Evolutionary conservation across 192 early-diverging fungal genomes (phyloP), one percentile per base, ranked within the genome.

Genomic region (Coemansia sp.): DNA sequence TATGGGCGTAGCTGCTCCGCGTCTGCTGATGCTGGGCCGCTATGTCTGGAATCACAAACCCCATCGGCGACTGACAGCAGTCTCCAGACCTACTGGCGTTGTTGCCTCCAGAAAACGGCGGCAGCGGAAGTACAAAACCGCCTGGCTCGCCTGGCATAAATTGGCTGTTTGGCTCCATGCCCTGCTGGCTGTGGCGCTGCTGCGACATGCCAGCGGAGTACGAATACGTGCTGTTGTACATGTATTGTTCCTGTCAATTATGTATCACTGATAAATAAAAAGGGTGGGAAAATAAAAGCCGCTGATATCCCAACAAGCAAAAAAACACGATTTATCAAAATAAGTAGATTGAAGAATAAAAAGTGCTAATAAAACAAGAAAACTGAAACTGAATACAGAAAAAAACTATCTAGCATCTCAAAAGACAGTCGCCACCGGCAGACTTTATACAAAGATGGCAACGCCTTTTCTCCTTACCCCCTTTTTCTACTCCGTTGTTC

Each of bases 61-160:
- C 72, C 28, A 73, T 55, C 28, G 78, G 78, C 4, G 65, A 34
- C 6, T 37, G 45, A 28, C 63, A 53, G 39, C 60, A 68, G 56
- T 59, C n/a, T 15, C 32, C 3, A 5, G 34, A 53, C 2, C 39
- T 41, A 41, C 33, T 53, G 51, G 17, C 64, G n/a, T n/a, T n/a
- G 37, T n/a, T 2, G 64, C 34, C 38, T 9, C 20, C 48, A n/a
- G 11, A 12, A 11, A 2, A 2, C 52, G 35, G 14, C 28, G 45
- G 14, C 41, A 11, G n/a, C 5, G 73, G 78, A 48, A 75, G 6
- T 22, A 81, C 66, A 53, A 81, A 81, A 0, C 78, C 73, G 2
- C 78, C 78, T 2, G 78, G 78, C 45, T 81, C 78, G 36, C 78
- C 70, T 2, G 73, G 70, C 70, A 72, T 64, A 41, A 75, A 75